Conservation (phyloP, 805 yeast species). For the Kazachstania psychrophila region DNA sequence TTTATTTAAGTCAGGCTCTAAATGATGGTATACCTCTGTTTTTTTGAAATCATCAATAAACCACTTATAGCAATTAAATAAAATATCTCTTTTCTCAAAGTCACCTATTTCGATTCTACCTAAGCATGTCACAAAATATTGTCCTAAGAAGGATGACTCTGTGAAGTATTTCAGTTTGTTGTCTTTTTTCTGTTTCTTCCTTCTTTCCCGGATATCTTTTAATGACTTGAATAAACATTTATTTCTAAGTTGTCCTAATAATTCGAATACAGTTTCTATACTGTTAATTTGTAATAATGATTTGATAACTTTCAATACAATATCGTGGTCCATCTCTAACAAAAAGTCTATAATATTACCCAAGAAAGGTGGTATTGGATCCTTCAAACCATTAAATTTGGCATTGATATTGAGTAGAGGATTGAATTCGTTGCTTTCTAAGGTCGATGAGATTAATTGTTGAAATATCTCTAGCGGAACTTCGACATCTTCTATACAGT, state of each 20-base stretch:
- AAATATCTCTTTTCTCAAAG: conserved; percentile 10
- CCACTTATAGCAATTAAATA: conserved; percentile 1
- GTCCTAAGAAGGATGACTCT: conserved; percentile 15
- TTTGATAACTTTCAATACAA: conserved; percentile 5
- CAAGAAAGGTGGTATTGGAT: conserved; percentile 17
- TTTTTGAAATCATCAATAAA: conserved; percentile 3
- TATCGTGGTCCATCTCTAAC: background rate
- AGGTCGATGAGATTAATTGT: conserved; percentile 15
- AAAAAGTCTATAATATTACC: conserved; percentile 6
- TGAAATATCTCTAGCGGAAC: conserved; percentile 11
- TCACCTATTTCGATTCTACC: conserved; percentile 11
- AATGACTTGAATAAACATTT: background rate
- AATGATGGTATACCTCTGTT: conserved; percentile 4
- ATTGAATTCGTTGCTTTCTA: conserved; percentile 11
- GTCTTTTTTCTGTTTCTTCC: background rate
- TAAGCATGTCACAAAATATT: conserved; percentile 10
- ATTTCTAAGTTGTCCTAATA: background rate
- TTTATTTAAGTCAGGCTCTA: background rate
- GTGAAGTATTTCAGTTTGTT: conserved; percentile 5
- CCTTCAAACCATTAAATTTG: conserved; percentile 2
- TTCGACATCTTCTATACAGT: conserved; percentile 9
- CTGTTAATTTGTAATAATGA: conserved; percentile 3
- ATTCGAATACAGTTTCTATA: conserved; percentile 5
- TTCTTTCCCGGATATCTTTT: background rate
- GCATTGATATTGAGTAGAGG: conserved; percentile 12